A percentile compares a stretch with the other conserved stretches of the same genome.
phyloP scores from a whole-genome alignment of 2,329 filamentous ascomycete genomes.

The Colletotrichum sp. region DNA sequence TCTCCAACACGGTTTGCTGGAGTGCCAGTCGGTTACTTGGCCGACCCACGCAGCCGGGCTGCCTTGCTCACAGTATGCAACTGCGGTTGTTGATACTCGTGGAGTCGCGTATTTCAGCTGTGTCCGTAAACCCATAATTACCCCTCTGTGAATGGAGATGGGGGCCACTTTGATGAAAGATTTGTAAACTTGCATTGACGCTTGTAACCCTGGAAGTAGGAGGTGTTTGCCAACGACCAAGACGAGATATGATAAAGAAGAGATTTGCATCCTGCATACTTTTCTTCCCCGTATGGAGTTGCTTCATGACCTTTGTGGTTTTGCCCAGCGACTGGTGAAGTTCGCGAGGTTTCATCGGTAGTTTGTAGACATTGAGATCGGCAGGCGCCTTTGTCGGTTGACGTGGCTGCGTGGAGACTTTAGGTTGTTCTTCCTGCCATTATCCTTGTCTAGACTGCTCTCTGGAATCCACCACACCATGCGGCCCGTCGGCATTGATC shows the following conservation, averaged over 20 bases:
- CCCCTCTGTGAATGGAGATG: background rate
- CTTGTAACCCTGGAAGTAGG: background rate
- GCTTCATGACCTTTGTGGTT: background rate
- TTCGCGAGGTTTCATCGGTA: background rate
- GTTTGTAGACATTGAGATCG: conserved; percentile 9
- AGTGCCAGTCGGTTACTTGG: background rate
- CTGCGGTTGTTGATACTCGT: background rate
- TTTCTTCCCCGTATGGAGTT: background rate
- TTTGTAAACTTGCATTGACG: background rate
- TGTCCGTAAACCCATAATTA: background rate
- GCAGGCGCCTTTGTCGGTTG: background rate
- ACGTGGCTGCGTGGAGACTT: conserved; percentile 10
- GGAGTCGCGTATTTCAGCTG: background rate
- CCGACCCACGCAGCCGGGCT: background rate
- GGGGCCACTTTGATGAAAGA: background rate
- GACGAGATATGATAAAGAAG: background rate
- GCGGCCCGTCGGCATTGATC: background rate
- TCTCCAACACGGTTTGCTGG: background rate
- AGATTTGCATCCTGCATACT: background rate
- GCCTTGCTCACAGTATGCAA: background rate
- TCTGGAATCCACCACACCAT: background rate
- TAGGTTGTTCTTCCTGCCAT: background rate
- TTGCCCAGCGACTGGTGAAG: background rate
- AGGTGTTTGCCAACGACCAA: background rate
- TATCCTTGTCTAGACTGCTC: background rate